A percentile compares a stretch with the other conserved stretches of the same genome.
phyloP scores from a whole-genome alignment of 1,284 basidiomycete species.

The Leccinum pseudoinsigne region DNA sequence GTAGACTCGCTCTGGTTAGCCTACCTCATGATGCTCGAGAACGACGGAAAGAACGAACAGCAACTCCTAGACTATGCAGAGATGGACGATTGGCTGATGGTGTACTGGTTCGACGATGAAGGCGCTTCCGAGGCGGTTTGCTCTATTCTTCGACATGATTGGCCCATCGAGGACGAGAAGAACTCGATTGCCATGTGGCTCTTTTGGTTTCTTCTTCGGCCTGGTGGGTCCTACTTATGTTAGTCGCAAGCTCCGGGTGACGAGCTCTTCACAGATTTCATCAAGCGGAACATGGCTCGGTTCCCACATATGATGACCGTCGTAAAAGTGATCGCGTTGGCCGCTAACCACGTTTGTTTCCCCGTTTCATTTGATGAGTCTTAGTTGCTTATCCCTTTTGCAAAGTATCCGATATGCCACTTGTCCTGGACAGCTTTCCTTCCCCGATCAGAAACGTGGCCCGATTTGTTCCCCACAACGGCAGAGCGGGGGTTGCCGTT shows the following conservation, averaged over 20 bases:
- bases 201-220: conserved; percentile 66
- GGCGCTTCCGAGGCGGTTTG: conserved; percentile 46
- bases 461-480: conserved; percentile 10
- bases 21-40: conserved; percentile 79
- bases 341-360: conserved; percentile 59
- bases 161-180: conserved; percentile 55
- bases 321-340: conserved; percentile 61
- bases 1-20: conserved; percentile 59
- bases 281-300: conserved; percentile 35
- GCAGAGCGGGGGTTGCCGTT: conserved; percentile 16
- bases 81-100: conserved; percentile 50
- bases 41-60: conserved; percentile 72
- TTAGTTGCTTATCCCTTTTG: conserved; percentile 10
- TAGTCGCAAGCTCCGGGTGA: conserved; percentile 2
- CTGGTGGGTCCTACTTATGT: conserved; percentile 43
- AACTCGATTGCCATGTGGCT: conserved; percentile 70
- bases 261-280: conserved; percentile 38
- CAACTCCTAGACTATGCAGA: conserved; percentile 62
- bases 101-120: conserved; percentile 50
- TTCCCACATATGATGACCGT: conserved; percentile 49
- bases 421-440: conserved; percentile 60
- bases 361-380: conserved; percentile 1
- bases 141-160: conserved; percentile 41
- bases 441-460: conserved; percentile 29
- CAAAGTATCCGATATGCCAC: conserved; percentile 58